These are phyloP conservation scores for Botryosphaeria agaves DNA, from an alignment of 2,329 filamentous ascomycete genomes.

Conservation along the genomic window DNA sequence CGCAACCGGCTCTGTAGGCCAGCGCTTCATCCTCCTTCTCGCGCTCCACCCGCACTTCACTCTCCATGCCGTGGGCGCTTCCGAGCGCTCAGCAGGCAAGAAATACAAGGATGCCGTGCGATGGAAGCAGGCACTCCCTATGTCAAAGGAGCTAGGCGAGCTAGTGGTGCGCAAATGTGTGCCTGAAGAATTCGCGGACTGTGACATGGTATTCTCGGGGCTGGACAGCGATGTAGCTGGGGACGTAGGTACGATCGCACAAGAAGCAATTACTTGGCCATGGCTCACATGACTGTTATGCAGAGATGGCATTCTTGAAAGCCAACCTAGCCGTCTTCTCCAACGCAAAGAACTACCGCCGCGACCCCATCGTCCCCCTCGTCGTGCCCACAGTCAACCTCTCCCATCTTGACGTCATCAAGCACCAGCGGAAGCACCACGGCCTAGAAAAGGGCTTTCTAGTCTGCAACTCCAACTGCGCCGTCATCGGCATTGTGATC, in stretches of 20 bases:
- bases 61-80: constrained; percentile 80
- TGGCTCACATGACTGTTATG: constrained; percentile 3
- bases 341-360: constrained; percentile 94
- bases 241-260: constrained; percentile 55
- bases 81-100: constrained; percentile 77
- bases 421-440: constrained; percentile 65
- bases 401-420: constrained; percentile 68
- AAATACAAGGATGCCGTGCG: constrained; percentile 84
- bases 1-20: constrained; percentile 84
- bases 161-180: constrained; percentile 75
- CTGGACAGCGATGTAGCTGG: constrained; percentile 86
- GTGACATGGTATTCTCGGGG: constrained; percentile 85
- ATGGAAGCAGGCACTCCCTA: constrained; percentile 84
- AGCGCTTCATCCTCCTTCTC: constrained; percentile 87
- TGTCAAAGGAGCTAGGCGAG: constrained; percentile 58
- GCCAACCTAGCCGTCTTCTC: constrained; percentile 86
- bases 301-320: constrained; percentile 80
- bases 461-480: constrained; percentile 97
- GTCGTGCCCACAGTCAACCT: constrained; percentile 94
- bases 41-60: constrained; percentile 73
- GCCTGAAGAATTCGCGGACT: constrained; percentile 68
- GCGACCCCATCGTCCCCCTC: constrained; percentile 75
- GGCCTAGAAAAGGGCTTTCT: constrained; percentile 71
- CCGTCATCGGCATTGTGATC: constrained; percentile 89
- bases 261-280: neutral